Evolutionary conservation across 495 filamentous ascomycete genomes (phyloP).

Genomic region (Annulohypoxylon bovei): DNA sequence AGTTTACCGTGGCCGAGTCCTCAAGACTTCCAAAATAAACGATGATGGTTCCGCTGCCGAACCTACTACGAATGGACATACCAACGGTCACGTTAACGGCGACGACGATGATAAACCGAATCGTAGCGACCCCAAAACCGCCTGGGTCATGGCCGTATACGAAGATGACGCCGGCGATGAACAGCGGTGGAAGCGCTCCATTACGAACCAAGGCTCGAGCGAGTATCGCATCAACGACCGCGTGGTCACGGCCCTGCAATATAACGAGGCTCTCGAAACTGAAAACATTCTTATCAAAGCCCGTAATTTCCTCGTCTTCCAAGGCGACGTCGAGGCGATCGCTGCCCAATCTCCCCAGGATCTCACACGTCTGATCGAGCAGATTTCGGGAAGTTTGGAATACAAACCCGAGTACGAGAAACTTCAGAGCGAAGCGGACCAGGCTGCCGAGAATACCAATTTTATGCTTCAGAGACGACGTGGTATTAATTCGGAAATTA

Average conservation of each 20-base stretch:
- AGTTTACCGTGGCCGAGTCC: constrained; percentile 93
- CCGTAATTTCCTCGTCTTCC: constrained; percentile 97
- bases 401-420: constrained; percentile 95
- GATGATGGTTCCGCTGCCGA: constrained; percentile 79
- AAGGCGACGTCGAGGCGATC: constrained; percentile 98
- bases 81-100: constrained; percentile 61
- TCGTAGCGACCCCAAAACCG: constrained; percentile 81
- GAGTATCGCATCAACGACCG: constrained; percentile 97
- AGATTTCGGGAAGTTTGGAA: constrained; percentile 95
- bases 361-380: constrained; percentile 94
- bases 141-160: constrained; percentile 99
- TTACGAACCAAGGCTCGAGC: constrained; percentile 87
- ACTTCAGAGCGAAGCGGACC: constrained; percentile 83
- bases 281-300: constrained; percentile 99
- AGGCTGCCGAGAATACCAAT: constrained; percentile 86
- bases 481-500: constrained; percentile 97
- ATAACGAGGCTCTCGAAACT: constrained; percentile 90
- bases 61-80: constrained; percentile 63
- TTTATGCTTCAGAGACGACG: constrained; percentile 87
- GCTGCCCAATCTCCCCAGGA: constrained; percentile 92
- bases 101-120: constrained; percentile 67
- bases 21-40: constrained; percentile 90
- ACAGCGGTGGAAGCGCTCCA: constrained; percentile 93
- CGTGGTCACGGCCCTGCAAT: constrained; percentile 86
- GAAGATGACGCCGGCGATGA: constrained; percentile 97